Evolutionary conservation across 2,329 filamentous ascomycete genomes (phyloP).

Genomic region (Aspergillus sp.): DNA sequence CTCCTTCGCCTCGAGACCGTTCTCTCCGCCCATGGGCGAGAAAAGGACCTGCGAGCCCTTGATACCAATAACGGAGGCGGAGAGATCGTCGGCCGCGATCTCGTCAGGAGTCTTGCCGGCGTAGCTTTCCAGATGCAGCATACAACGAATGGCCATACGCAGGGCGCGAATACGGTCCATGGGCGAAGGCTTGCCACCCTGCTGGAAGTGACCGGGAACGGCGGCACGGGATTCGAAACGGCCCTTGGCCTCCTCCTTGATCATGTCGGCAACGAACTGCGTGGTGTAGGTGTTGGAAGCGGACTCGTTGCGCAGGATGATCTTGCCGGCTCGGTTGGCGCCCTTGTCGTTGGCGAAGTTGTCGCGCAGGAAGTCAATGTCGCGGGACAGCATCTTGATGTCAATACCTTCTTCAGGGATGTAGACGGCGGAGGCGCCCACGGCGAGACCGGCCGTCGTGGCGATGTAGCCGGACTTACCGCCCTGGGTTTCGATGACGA

Average conservation of each 20-base stretch:
- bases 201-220: slow-evolving; percentile 91
- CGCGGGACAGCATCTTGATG: slow-evolving; percentile 85
- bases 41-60: slow-evolving; percentile 89
- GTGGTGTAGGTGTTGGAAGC: slow-evolving; percentile 87
- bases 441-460: slow-evolving; percentile 83
- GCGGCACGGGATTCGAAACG: slow-evolving; percentile 90
- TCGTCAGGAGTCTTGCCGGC: slow-evolving; percentile 64
- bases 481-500: slow-evolving; percentile 97
- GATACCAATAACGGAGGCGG: slow-evolving; percentile 83
- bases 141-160: slow-evolving; percentile 87
- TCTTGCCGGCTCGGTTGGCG: slow-evolving; percentile 83
- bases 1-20: slow-evolving; percentile 74
- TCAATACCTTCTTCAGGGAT: slow-evolving; percentile 95
- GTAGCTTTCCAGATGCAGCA: slow-evolving; percentile 84
- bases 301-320: slow-evolving; percentile 96
- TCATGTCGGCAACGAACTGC: slow-evolving; percentile 91
- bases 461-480: slow-evolving; percentile 92
- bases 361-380: slow-evolving; percentile 84
- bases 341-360: slow-evolving; percentile 84
- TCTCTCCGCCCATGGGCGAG: slow-evolving; percentile 63
- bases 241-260: slow-evolving; percentile 87
- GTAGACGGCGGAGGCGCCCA: slow-evolving; percentile 82
- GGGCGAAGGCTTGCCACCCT: slow-evolving; percentile 85
- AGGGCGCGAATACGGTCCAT: slow-evolving; percentile 96
- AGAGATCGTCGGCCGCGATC: slow-evolving; percentile 72